phyloP scores from a whole-genome alignment of 352 stramenopile species.

The Vaucheria bursata region DNA sequence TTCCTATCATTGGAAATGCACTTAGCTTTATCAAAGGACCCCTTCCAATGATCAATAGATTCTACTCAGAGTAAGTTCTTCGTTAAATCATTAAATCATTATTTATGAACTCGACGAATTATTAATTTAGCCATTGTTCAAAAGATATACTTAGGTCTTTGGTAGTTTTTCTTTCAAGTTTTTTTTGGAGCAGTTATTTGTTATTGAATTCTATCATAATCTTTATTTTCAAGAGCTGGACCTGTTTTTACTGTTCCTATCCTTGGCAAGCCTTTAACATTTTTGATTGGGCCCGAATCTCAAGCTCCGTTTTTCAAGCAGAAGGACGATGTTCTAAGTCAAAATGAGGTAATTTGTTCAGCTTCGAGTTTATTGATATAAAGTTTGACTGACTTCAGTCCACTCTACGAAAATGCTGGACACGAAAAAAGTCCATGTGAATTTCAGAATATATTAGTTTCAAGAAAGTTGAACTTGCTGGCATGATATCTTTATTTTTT shows the following conservation, averaged over 20 bases:
- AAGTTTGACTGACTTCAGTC: too few species aligned
- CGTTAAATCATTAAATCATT: too few species aligned
- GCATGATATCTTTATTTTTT: too few species aligned
- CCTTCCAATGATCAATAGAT: slow-evolving; percentile 37
- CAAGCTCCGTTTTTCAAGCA: slow-evolving; percentile 79
- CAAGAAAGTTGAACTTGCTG: too few species aligned
- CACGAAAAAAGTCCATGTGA: too few species aligned
- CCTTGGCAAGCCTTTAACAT: slow-evolving; percentile 73
- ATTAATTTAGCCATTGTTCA: not conserved
- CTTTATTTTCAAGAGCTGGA: too few species aligned
- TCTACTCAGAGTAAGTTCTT: slow-evolving; percentile 35
- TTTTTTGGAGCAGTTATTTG: not conserved
- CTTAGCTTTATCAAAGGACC: slow-evolving; percentile 25
- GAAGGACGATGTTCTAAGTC: slow-evolving; percentile 69
- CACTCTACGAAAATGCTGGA: too few species aligned
- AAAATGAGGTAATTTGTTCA: slow-evolving; percentile 52
- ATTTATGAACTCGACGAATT: not conserved
- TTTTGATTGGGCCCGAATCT: slow-evolving; percentile 74
- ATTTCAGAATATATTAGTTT: too few species aligned
- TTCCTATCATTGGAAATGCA: slow-evolving; percentile 41
- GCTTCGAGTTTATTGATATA: too few species aligned
- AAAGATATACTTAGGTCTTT: not conserved
- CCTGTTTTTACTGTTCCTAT: slow-evolving; percentile 75
- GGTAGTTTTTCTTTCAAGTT: not conserved
- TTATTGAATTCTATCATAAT: too few species aligned